Evolutionary conservation across 768 basidiomycete genomes (phyloP).

Genomic region (Butyriboletus loyo): DNA sequence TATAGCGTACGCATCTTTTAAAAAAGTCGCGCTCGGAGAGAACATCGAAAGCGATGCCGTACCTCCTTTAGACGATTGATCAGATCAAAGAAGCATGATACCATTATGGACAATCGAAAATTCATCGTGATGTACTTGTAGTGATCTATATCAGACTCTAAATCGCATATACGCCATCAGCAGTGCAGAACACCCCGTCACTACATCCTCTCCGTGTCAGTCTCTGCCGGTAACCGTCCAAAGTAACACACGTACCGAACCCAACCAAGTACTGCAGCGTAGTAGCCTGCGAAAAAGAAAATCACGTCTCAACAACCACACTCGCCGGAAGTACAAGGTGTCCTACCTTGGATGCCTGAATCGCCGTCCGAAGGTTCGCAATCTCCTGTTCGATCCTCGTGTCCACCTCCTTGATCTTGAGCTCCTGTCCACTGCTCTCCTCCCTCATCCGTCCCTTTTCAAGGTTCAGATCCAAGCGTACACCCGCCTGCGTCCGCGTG

Average conservation of each 20-base stretch:
- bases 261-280: slow-evolving; percentile 86
- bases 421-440: slow-evolving; percentile 85
- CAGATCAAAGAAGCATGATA: not conserved
- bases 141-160: not conserved
- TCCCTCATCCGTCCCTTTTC: slow-evolving; percentile 96
- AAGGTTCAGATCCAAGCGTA: slow-evolving; percentile 89
- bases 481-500: slow-evolving; percentile 87
- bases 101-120: not conserved
- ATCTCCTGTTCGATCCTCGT: slow-evolving; percentile 97
- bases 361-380: slow-evolving; percentile 76
- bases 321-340: not conserved
- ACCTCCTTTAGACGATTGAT: slow-evolving; percentile 60
- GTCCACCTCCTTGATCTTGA: slow-evolving; percentile 97
- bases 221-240: not conserved
- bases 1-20: slow-evolving; percentile 75
- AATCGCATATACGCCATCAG: slow-evolving; percentile 88
- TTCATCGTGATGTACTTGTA: not conserved
- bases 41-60: slow-evolving; percentile 56
- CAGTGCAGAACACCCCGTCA: slow-evolving; percentile 82
- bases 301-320: slow-evolving; percentile 1
- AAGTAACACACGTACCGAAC: slow-evolving; percentile 55
- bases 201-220: slow-evolving; percentile 36
- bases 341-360: slow-evolving; percentile 79
- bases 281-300: slow-evolving; percentile 54
- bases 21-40: slow-evolving; percentile 72